These are phyloP conservation scores for Pseudopithomyces chartarum DNA, from an alignment of 2,329 filamentous ascomycete species.

Conservation along the genomic window DNA sequence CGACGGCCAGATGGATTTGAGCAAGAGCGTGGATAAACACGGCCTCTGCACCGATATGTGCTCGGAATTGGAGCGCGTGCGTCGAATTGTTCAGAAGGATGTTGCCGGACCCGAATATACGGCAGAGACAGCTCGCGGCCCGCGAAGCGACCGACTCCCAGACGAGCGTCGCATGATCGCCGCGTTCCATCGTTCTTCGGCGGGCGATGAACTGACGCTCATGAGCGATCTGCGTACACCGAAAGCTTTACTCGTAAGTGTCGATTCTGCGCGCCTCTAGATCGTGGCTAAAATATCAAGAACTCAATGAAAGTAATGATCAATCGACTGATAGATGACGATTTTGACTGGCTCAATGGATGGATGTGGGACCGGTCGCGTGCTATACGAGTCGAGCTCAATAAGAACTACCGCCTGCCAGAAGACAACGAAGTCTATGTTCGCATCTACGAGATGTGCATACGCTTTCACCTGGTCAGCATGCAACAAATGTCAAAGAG, in stretches of 20 bases:
- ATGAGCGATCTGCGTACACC: conserved; percentile 68
- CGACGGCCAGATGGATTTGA: conserved; percentile 61
- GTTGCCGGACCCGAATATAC: conserved; percentile 64
- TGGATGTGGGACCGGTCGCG: conserved; percentile 71
- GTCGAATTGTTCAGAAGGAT: conserved; percentile 66
- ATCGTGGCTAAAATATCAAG: conserved; percentile 24
- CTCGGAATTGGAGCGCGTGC: conserved; percentile 65
- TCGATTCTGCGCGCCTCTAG: not conserved
- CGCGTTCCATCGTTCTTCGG: conserved; percentile 65
- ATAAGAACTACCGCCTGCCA: conserved; percentile 60
- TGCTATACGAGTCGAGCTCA: conserved; percentile 67
- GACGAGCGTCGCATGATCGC: conserved; percentile 65
- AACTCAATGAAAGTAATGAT: conserved; percentile 53
- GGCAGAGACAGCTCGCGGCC: conserved; percentile 39
- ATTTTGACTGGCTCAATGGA: conserved; percentile 57
- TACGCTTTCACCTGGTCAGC: conserved; percentile 66
- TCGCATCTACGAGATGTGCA: conserved; percentile 66
- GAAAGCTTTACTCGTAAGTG: conserved; percentile 45
- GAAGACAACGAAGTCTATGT: conserved; percentile 62
- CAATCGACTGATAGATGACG: conserved; percentile 55
- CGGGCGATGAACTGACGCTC: conserved; percentile 66
- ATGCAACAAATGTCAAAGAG: conserved; percentile 58
- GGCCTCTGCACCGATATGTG: conserved; percentile 69
- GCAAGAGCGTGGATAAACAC: conserved; percentile 65
- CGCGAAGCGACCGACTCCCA: conserved; percentile 43